Evolutionary conservation across 2,329 filamentous ascomycete species (phyloP), one percentile per base, ranked within the genome.

Genomic region (Cadophora luteo-olivacea): DNA sequence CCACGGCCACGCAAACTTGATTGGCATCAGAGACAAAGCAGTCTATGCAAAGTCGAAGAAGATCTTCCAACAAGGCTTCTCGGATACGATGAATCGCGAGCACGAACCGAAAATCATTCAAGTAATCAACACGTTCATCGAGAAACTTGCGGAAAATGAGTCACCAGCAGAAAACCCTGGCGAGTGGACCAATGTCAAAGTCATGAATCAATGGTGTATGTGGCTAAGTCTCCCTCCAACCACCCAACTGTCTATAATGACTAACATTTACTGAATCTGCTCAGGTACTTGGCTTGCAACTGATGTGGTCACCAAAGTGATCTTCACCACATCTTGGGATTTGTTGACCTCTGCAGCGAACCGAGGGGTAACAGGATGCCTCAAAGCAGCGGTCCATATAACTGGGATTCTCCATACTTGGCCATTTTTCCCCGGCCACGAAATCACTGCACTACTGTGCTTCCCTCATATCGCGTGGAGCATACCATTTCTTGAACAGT

Each of bases 11-110:
- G 45, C 33, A 11, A 92, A 92, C 80, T 91, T 90, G 3, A 89
- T 92, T 81, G 92, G 91, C 79, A 84, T 85, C 1, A 87, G 89
- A 62, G 88, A 92, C 77, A 91, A 90, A 81, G 81, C 83, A 0
- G 80, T 88, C 54, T 90, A 92, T 75, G 89, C 89, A n/a, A 36
- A 32, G n/a, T 36, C 91, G 82, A 83, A 90, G 57, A 85, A 61
- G 36, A 61, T 72, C 24, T 62, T 72, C 19, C 41, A 63, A 5
- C 71, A 75, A 14, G 76, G 72, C 0, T 74, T 77, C 48, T 77
- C 76, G 0, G 75, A 76, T 19, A 65, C 65, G 1, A 72, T 66
- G 19, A 57, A 62, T 25, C 65, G 70, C 19, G 64, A 64, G 38
- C 64, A 69, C 55, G 68, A 71, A 36, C 69, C 69, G 1, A 69